These are phyloP conservation scores for Bombardia bombarda DNA, from an alignment of 495 filamentous ascomycete species.

Conservation along the genomic window DNA sequence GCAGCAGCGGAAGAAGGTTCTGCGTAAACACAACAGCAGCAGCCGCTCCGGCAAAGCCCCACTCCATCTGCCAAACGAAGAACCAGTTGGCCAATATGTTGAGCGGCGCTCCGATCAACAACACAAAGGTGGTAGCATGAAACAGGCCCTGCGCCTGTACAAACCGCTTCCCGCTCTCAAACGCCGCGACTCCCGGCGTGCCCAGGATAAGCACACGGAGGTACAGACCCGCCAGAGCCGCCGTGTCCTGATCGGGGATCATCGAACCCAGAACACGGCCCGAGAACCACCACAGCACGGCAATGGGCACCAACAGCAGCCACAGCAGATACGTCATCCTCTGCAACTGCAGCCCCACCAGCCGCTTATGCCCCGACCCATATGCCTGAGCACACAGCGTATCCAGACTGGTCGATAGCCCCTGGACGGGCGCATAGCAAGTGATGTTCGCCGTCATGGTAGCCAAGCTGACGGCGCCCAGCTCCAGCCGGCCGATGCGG, in stretches of 20 bases:
- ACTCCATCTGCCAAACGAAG: conserved; percentile 62
- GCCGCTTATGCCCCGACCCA: conserved; percentile 55
- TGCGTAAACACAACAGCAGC: conserved; percentile 78
- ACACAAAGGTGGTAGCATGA: conserved; percentile 55
- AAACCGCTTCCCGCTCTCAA: conserved; percentile 65
- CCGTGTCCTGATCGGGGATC: conserved; percentile 54
- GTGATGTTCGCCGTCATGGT: conserved; percentile 69
- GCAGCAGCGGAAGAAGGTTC: conserved; percentile 65
- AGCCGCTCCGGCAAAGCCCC: conserved; percentile 79
- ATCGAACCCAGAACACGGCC: conserved; percentile 47
- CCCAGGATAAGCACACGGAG: conserved; percentile 56
- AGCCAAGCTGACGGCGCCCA: conserved; percentile 59
- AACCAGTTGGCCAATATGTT: conserved; percentile 62
- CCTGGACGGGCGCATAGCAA: conserved; percentile 63
- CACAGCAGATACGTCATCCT: conserved; percentile 62
- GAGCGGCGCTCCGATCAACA: conserved; percentile 57
- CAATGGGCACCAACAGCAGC: conserved; percentile 55
- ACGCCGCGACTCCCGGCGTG: conserved; percentile 59
- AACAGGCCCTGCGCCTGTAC: conserved; percentile 68
- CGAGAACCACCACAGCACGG: conserved; percentile 49
- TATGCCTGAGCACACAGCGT: conserved; percentile 71
- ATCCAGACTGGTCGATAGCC: conserved; percentile 61
- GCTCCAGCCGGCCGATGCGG: conserved; percentile 51
- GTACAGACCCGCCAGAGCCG: conserved; percentile 57
- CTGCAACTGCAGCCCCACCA: conserved; percentile 66